phyloP scores from a whole-genome alignment of 495 filamentous ascomycete species.

The Haplographium delicatum region DNA sequence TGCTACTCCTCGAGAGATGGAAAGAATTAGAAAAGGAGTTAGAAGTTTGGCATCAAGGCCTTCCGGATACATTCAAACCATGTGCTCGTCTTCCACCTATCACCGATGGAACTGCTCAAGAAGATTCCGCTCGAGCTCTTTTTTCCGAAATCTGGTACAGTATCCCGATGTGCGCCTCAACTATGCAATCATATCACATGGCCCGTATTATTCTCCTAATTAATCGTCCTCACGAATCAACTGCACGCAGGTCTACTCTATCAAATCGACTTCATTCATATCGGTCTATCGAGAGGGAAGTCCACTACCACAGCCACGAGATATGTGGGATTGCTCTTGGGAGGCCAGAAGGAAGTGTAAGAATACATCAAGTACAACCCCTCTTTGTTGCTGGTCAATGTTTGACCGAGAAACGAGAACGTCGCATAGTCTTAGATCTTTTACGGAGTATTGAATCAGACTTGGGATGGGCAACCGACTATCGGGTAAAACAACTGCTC shows the following conservation, averaged over 20 bases:
- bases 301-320: slow-evolving; percentile 51
- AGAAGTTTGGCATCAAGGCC: slow-evolving; percentile 52
- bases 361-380: slow-evolving; percentile 57
- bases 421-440: slow-evolving; percentile 44
- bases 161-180: slow-evolving; percentile 56
- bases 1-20: slow-evolving; percentile 52
- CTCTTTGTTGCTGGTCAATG: slow-evolving; percentile 59
- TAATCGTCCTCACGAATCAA: slow-evolving; percentile 57
- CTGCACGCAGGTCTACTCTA: slow-evolving; percentile 43
- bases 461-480: slow-evolving; percentile 59
- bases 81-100: slow-evolving; percentile 36
- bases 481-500: slow-evolving; percentile 50
- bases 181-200: slow-evolving; percentile 64
- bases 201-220: slow-evolving; percentile 55
- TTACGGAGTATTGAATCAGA: slow-evolving; percentile 54
- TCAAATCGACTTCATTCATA: slow-evolving; percentile 48
- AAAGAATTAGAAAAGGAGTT: slow-evolving; percentile 48
- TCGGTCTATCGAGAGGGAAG: slow-evolving; percentile 47
- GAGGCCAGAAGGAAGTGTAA: slow-evolving; percentile 47
- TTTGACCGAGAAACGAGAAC: slow-evolving; percentile 44
- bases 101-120: slow-evolving; percentile 24
- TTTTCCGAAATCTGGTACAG: slow-evolving; percentile 60
- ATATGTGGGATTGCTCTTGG: slow-evolving; percentile 53
- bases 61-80: slow-evolving; percentile 53
- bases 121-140: slow-evolving; percentile 26